These are phyloP conservation scores for Abelmoschus esculentus DNA, from an alignment of 345 rosid genomes.

Conservation along the genomic window DNA sequence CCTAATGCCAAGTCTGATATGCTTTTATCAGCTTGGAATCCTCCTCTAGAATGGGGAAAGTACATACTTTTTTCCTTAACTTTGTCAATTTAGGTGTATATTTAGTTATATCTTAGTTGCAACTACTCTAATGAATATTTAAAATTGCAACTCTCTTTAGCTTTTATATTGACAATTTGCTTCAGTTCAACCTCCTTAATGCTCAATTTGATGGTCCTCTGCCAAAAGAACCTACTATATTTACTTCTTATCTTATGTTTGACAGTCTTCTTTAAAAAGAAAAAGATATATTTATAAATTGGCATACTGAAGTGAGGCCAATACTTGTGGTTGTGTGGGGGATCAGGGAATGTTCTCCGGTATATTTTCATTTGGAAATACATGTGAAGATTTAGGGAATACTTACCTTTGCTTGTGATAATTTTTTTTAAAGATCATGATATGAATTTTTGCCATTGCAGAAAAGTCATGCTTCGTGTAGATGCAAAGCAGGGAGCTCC, in stretches of 20 bases:
- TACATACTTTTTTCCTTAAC: slow-evolving; percentile 25
- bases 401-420: not conserved
- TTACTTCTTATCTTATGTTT: not conserved
- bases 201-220: not conserved
- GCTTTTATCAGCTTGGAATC: slow-evolving; percentile 95
- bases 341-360: not conserved
- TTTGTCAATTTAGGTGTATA: not conserved
- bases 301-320: not conserved
- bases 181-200: not conserved
- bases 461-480: slow-evolving; percentile 84
- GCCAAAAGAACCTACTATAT: not conserved
- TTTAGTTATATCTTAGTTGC: not conserved
- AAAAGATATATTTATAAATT: not conserved
- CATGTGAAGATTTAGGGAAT: not conserved
- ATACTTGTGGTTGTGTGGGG: not conserved
- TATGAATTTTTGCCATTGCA: slow-evolving; percentile 31
- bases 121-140: not conserved
- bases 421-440: slow-evolving; percentile 7
- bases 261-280: not conserved
- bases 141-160: not conserved
- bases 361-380: not conserved
- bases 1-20: slow-evolving; percentile 75
- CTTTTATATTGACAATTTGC: not conserved
- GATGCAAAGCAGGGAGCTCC: slow-evolving; percentile 96
- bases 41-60: slow-evolving; percentile 99